A percentile compares a stretch with the other conserved stretches of the same genome.
These are phyloP conservation scores for Globisporangium megalacanthum DNA, from an alignment of 352 stramenopile species.

Conservation along the genomic window DNA sequence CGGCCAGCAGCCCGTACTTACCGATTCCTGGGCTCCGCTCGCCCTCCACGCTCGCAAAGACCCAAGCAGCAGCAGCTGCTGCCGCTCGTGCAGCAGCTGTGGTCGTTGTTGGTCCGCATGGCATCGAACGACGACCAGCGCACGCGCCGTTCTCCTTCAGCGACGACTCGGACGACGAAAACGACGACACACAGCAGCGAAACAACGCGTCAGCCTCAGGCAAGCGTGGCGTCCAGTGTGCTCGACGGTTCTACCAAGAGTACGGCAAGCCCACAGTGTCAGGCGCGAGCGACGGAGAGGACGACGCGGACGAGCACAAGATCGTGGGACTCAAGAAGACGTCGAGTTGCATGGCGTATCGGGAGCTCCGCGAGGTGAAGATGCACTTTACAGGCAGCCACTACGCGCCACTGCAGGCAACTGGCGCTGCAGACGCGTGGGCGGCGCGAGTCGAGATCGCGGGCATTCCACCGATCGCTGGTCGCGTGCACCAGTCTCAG, in stretches of 20 bases:
- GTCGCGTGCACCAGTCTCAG: neutral
- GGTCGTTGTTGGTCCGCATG: neutral
- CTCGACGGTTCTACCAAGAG: constrained; percentile 30
- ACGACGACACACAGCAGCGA: constrained; percentile 4
- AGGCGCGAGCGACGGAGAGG: constrained; percentile 25
- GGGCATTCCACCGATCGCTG: constrained; percentile 21
- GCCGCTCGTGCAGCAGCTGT: constrained; percentile 8
- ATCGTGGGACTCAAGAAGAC: constrained; percentile 44
- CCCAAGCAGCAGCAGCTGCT: constrained; percentile 7
- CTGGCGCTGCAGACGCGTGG: constrained; percentile 23
- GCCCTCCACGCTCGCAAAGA: constrained; percentile 4
- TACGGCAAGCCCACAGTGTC: constrained; percentile 20
- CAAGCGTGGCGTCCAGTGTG: constrained; percentile 28
- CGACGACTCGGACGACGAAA: constrained; percentile 2
- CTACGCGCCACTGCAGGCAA: constrained; percentile 27
- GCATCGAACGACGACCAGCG: neutral
- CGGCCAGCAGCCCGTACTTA: neutral
- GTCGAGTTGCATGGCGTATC: constrained; percentile 40
- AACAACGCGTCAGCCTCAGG: constrained; percentile 10
- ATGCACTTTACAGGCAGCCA: constrained; percentile 35
- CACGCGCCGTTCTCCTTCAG: neutral
- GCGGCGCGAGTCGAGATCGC: constrained; percentile 58
- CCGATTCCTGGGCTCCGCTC: constrained; percentile 5
- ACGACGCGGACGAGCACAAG: constrained; percentile 32
- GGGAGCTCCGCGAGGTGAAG: constrained; percentile 38